Evolutionary conservation across 371 early-diverging fungal species (phyloP), one percentile per base, ranked within the genome.

Genomic region (Mortierella sp.): DNA sequence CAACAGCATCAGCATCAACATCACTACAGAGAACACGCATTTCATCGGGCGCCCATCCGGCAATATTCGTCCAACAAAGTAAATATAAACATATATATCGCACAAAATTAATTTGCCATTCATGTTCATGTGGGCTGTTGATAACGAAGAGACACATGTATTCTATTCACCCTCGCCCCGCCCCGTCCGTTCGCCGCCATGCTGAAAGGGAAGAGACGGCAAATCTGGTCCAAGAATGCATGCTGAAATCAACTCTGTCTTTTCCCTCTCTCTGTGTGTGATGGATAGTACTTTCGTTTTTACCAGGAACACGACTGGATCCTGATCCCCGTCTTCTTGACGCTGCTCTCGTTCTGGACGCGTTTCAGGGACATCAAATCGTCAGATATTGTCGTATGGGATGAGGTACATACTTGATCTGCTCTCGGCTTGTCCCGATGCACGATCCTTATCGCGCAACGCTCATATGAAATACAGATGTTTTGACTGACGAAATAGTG

Each of bases 371-470:
- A 86, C 56, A 95, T 97, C 70, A 84, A 89, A 21, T 79, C 83
- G 46, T 83, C 94, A 17, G 81, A 90, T 63, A 79, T 80, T 58
- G 97, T 97, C 43, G 93, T 96, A 17, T 94, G 93, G 94, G 93
- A 87, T 57, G 90, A 90, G 85, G 89, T 86, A 83, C 55, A 24
- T 41, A 15, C 2, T 48, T n/a, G n/a, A n/a, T n/a, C n/a, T n/a
- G 12, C 17, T 19, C 26, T 26, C 47, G 50, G 27, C 31, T 15
- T 43, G 51, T 27, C 26, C 28, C 26, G 19, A 39, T 37, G 26
- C n/a, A 24, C 34, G 32, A 56, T 56, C 23, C 12, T 44, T 21
- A 44, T 44, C 44, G 19, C 26, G 31, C 26, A 3, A 52, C 24
- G 24, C 24, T 54, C 24, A 19, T n/a, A n/a, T n/a, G n/a, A n/a